Conservation (phyloP, 78 protist species). For the Isochrysis galbana region DNA sequence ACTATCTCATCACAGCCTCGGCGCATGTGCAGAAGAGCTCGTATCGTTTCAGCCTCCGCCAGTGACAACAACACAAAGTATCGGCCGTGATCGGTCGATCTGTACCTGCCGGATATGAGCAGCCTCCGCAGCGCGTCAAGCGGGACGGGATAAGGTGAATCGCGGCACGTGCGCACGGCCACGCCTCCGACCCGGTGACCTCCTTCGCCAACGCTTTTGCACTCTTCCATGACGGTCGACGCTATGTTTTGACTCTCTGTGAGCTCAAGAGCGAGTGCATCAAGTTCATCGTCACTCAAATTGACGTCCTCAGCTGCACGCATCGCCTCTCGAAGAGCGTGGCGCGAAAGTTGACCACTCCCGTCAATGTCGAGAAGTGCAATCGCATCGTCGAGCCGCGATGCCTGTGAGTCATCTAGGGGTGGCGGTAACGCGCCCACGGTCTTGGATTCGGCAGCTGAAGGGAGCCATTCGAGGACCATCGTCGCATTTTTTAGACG, state of each 20-base stretch:
- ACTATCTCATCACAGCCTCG: too few species aligned
- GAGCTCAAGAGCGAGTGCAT: too few species aligned
- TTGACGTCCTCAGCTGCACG: background rate
- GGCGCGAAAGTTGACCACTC: background rate
- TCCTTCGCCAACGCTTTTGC: too few species aligned
- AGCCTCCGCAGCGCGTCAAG: too few species aligned
- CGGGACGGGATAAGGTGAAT: too few species aligned
- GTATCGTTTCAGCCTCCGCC: conserved; percentile 72
- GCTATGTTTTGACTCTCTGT: too few species aligned
- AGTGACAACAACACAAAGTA: conserved; percentile 54
- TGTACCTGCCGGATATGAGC: background rate
- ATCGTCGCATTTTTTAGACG: conserved; percentile 59
- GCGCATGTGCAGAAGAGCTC: conserved; percentile 49
- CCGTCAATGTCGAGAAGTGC: background rate
- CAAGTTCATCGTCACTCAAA: background rate
- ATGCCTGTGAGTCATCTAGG: background rate
- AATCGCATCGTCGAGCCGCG: background rate
- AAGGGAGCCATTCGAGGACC: conserved; percentile 61
- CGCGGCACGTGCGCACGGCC: too few species aligned
- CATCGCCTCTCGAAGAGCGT: background rate
- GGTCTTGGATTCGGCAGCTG: background rate
- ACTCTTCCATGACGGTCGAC: too few species aligned
- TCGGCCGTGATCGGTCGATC: background rate
- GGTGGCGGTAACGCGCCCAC: too few species aligned
- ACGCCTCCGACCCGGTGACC: too few species aligned